A percentile compares a stretch with the other conserved stretches of the same genome.
These are phyloP conservation scores for Adansonia digitata DNA, from an alignment of 345 rosid species.

Conservation along the genomic window DNA sequence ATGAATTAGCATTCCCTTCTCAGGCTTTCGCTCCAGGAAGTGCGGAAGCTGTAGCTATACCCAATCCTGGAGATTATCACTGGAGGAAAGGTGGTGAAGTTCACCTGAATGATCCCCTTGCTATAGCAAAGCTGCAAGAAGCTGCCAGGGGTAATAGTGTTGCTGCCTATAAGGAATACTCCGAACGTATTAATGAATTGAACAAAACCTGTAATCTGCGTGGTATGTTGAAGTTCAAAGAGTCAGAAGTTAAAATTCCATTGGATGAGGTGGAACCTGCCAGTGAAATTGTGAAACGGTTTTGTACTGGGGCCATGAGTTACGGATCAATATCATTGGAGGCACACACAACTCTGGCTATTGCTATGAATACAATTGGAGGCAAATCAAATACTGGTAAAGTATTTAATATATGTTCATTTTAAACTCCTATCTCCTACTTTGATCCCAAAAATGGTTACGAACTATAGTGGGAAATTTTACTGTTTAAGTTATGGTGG, in stretches of 20 bases:
- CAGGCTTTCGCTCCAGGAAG: slow-evolving; percentile 79
- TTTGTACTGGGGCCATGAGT: slow-evolving; percentile 99
- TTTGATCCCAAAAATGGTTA: not conserved
- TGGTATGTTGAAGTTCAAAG: slow-evolving; percentile 86
- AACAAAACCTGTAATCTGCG: slow-evolving; percentile 92
- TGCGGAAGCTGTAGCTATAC: slow-evolving; percentile 88
- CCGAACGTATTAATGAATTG: slow-evolving; percentile 81
- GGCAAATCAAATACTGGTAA: slow-evolving; percentile 98
- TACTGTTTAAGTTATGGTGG: not conserved
- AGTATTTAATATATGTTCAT: not conserved
- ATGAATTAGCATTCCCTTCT: slow-evolving; percentile 83
- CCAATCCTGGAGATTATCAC: slow-evolving; percentile 96
- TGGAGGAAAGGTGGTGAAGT: slow-evolving; percentile 98
- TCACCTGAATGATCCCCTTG: slow-evolving; percentile 98
- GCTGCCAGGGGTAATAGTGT: slow-evolving; percentile 89
- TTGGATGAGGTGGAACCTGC: slow-evolving; percentile 91
- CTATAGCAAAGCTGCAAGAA: slow-evolving; percentile 91
- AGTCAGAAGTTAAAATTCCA: slow-evolving; percentile 51
- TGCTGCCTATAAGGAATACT: slow-evolving; percentile 91
- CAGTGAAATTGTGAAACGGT: slow-evolving; percentile 95
- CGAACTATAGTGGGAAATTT: not conserved
- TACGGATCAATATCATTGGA: slow-evolving; percentile 97
- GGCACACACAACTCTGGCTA: slow-evolving; percentile 84
- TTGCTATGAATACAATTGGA: slow-evolving; percentile 92
- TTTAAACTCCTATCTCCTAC: not conserved